Base-by-base conservation (phyloP, 345 rosid genomes). In the Mangifera indica region DNA sequence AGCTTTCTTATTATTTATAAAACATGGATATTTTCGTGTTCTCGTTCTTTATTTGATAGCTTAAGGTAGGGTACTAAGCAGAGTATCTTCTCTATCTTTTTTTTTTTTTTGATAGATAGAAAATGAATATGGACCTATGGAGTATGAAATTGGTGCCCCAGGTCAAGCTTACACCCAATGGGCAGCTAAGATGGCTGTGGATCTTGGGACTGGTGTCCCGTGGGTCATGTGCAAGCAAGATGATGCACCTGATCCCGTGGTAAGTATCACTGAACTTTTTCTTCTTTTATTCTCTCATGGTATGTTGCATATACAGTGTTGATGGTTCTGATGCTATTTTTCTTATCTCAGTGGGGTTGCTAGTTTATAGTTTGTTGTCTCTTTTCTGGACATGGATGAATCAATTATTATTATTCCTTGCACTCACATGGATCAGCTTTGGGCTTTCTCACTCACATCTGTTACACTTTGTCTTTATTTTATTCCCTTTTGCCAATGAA, bases 141-240 rank as follows among this genome's bases (percentile, higher is more conserved):
- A 91, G 79, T 82, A 87, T 49, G 98, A 89, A 81, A 65, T 86
- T 1, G 98, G 98, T 69, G 81, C 86, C 24, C 72, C 97, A 0
- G 97, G 98, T 58, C 70, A 79, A 65, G 76, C 92, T 22, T 96
- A 96, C 84, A 78, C 83, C 24, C 62, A 86, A 8, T 96, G 99
- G 99, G 96, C 99, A 75, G 98, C 99, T 67, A 68, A 87, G 59
- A 93, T 96, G 99, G 99, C 98, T 61, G 91, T 93, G 77, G 94
- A 93, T 67, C 93, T 86, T 1, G 86, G 85, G 76, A 93, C 99
- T 45, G 99, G 99, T 78, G 99, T 96, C 81, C 98, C 99, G 11
- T 96, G 99, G 99, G 87, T 96, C 85, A 96, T 96, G 99, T 96
- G 99, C 93, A 96, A 96, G 85, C 98, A 96, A 87, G 99, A 96